Percentiles rank a stretch among this genome's conserved stretches.
Conservation (phyloP, 2,329 filamentous ascomycete species). For the Venturia pyrina region DNA sequence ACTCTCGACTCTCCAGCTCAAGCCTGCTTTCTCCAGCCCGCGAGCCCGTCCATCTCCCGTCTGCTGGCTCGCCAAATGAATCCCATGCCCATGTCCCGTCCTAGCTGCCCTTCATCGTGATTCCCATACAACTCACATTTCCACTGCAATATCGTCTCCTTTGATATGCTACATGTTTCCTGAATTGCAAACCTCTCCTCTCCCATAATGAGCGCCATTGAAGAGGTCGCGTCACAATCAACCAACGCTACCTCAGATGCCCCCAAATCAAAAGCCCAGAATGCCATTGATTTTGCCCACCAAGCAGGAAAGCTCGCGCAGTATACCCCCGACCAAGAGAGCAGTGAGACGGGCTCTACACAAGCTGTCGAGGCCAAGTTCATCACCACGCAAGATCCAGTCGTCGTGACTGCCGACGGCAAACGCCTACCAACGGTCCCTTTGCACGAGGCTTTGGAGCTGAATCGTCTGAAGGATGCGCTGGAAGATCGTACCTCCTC, state of each 20-base stretch:
- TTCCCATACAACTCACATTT: too few species aligned
- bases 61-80: too few species aligned
- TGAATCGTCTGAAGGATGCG: conserved; percentile 53
- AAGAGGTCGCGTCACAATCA: background rate
- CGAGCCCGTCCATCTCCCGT: too few species aligned
- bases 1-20: too few species aligned
- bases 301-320: conserved; percentile 45
- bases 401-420: conserved; percentile 59
- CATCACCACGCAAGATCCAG: conserved; percentile 59
- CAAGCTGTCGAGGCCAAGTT: conserved; percentile 51
- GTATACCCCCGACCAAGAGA: conserved; percentile 30
- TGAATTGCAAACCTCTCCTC: too few species aligned
- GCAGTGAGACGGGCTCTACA: conserved; percentile 34
- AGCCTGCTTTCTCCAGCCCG: background rate
- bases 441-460: conserved; percentile 56
- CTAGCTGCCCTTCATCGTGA: too few species aligned
- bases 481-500: conserved; percentile 30
- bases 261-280: conserved; percentile 20
- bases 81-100: too few species aligned
- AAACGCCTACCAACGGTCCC: conserved; percentile 59
- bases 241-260: background rate
- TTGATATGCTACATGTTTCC: too few species aligned
- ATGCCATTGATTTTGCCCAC: conserved; percentile 47
- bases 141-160: too few species aligned
- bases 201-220: background rate